A percentile compares a stretch with the other conserved stretches of the same genome.
These are phyloP conservation scores for Aureobasidium sp. DNA, from an alignment of 2,329 filamentous ascomycete species.

Conservation along the genomic window DNA sequence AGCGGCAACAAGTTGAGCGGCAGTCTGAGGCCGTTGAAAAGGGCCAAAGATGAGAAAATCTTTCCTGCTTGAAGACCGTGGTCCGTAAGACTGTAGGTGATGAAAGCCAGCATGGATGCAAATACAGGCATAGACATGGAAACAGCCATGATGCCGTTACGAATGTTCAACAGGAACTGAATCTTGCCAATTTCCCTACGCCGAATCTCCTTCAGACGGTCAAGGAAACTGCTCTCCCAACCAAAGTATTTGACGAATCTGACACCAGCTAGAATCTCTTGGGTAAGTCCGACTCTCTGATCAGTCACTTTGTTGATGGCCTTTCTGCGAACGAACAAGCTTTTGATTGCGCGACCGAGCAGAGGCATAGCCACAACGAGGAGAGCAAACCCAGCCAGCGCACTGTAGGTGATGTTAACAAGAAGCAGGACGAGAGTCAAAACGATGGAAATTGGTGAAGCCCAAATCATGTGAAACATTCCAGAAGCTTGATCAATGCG, in stretches of 20 bases:
- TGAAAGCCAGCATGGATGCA: constrained; percentile 90
- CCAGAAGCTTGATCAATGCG: constrained; percentile 82
- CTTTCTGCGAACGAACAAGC: constrained; percentile 66
- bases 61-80: constrained; percentile 65
- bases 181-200: constrained; percentile 74
- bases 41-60: constrained; percentile 84
- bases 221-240: constrained; percentile 84
- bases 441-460: constrained; percentile 68
- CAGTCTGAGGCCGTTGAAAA: constrained; percentile 87
- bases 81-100: constrained; percentile 62
- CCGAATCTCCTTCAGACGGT: constrained; percentile 66
- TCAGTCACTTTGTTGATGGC: constrained; percentile 91
- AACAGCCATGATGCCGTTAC: constrained; percentile 77
- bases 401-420: constrained; percentile 84
- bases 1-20: constrained; percentile 84
- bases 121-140: constrained; percentile 86
- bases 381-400: constrained; percentile 78
- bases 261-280: constrained; percentile 85
- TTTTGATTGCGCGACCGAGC: constrained; percentile 68
- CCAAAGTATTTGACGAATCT: constrained; percentile 96
- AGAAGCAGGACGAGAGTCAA: constrained; percentile 74
- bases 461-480: constrained; percentile 89
- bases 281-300: constrained; percentile 80
- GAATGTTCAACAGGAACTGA: constrained; percentile 71
- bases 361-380: constrained; percentile 71